phyloP scores from a whole-genome alignment of 2,329 filamentous ascomycete genomes.

The Cladosporium sp. region DNA sequence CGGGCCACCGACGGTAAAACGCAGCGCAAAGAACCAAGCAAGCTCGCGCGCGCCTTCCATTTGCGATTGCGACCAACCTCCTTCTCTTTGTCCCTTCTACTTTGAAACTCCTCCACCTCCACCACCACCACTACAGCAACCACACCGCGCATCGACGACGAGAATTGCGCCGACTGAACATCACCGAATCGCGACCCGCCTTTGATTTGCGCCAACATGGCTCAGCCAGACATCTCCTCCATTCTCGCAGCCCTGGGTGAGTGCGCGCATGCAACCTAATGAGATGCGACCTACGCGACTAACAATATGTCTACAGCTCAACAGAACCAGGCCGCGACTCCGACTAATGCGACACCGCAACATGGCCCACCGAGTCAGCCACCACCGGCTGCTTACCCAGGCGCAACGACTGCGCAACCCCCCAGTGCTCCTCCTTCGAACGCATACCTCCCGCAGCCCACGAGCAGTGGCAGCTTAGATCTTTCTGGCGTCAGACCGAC shows the following conservation, averaged over 20 bases:
- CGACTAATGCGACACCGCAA: constrained; percentile 19
- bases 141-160: background rate
- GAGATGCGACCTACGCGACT: constrained; percentile 8
- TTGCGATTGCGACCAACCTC: constrained; percentile 12
- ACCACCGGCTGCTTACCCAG: constrained; percentile 38
- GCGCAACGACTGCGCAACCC: constrained; percentile 34
- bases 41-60: constrained; percentile 7
- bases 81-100: constrained; percentile 6
- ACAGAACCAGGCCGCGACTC: constrained; percentile 40
- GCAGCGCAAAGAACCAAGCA: constrained; percentile 6
- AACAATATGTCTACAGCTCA: constrained; percentile 43
- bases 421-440: constrained; percentile 39
- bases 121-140: background rate
- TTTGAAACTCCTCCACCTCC: background rate
- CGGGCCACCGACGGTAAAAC: constrained; percentile 12
- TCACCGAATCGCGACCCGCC: background rate
- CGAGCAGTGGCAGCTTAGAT: constrained; percentile 75
- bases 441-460: constrained; percentile 63
- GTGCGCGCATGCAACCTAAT: constrained; percentile 19
- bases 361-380: constrained; percentile 50
- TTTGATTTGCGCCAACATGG: constrained; percentile 39
- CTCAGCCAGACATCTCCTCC: constrained; percentile 50
- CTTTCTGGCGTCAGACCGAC: constrained; percentile 77
- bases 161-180: background rate
- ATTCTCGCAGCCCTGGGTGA: constrained; percentile 56